These are phyloP conservation scores for Ecytonucleospora hepatopenaei DNA, from an alignment of 371 early-diverging fungal species.

Conservation along the genomic window DNA sequence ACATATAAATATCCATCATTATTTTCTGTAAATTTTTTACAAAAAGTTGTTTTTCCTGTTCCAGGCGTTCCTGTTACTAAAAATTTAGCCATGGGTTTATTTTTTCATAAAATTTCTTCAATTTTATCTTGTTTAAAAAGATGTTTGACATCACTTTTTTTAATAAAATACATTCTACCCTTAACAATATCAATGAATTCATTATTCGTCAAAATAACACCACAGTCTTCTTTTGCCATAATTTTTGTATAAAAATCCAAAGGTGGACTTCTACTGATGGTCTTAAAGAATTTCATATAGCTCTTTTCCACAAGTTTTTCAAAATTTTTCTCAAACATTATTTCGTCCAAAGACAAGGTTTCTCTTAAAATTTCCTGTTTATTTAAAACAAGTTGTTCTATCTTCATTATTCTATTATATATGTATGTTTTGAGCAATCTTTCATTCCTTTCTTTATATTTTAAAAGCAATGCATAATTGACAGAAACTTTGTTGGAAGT, in stretches of 20 bases:
- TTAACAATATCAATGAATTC: conserved; percentile 36
- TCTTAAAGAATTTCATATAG: conserved; percentile 10
- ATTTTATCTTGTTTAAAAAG: conserved; percentile 16
- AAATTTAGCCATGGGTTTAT: conserved; percentile 61
- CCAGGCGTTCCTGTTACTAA: conserved; percentile 93
- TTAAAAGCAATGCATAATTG: conserved; percentile 35
- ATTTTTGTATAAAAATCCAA: conserved; percentile 31
- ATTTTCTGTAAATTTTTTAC: conserved; percentile 65
- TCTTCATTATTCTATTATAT: conserved; percentile 17
- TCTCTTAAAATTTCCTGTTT: not conserved
- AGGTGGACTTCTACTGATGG: conserved; percentile 12
- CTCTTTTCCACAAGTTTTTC: conserved; percentile 16
- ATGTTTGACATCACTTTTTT: conserved; percentile 27
- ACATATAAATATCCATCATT: conserved; percentile 63
- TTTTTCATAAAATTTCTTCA: conserved; percentile 13
- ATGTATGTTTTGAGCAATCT: conserved; percentile 26
- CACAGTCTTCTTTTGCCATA: conserved; percentile 39
- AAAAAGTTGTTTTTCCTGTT: conserved; percentile 83
- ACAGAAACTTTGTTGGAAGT: conserved; percentile 29
- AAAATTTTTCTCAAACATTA: conserved; percentile 1
- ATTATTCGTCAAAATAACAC: conserved; percentile 36
- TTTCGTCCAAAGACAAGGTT: conserved; percentile 14
- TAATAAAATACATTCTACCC: conserved; percentile 41
- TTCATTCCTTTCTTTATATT: conserved; percentile 26
- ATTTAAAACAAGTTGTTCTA: conserved; percentile 6